A percentile compares a stretch with the other conserved stretches of the same genome.
Evolutionary conservation across 225 moss, liverwort and hornwort genomes (phyloP).

Genomic region (Sphagnum tenellum): DNA sequence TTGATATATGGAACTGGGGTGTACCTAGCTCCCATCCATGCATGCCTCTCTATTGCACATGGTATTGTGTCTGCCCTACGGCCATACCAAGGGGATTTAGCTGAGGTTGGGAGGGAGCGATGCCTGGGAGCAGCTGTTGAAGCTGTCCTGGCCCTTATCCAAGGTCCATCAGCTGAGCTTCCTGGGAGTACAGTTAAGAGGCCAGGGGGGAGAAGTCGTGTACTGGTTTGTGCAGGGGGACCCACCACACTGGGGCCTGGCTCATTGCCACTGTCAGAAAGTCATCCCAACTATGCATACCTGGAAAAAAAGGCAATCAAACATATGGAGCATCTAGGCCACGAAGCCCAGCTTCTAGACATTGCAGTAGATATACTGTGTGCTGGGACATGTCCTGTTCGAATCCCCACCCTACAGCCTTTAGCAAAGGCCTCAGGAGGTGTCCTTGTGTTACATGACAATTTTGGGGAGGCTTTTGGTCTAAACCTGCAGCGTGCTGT

Average conservation of each 20-base stretch:
- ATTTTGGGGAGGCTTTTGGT: conserved; percentile 89
- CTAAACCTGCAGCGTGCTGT: conserved; percentile 86
- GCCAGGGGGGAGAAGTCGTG: conserved; percentile 90
- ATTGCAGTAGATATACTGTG: conserved; percentile 82
- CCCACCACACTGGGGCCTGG: conserved; percentile 83
- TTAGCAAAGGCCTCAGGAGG: conserved; percentile 85
- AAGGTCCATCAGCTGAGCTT: conserved; percentile 87
- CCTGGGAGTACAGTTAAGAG: conserved; percentile 70
- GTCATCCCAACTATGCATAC: conserved; percentile 80
- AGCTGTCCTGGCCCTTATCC: conserved; percentile 76
- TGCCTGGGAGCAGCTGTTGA: conserved; percentile 86
- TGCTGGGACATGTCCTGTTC: conserved; percentile 96
- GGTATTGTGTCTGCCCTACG: conserved; percentile 79
- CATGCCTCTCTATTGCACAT: conserved; percentile 72
- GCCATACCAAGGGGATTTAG: conserved; percentile 65
- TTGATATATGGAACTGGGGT: conserved; percentile 98
- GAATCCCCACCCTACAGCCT: conserved; percentile 75
- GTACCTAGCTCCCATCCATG: conserved; percentile 93
- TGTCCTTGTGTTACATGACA: conserved; percentile 78
- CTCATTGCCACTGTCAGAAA: conserved; percentile 54
- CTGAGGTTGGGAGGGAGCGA: conserved; percentile 78
- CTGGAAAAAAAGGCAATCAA: conserved; percentile 82
- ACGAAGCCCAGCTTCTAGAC: conserved; percentile 75
- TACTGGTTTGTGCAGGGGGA: conserved; percentile 86
- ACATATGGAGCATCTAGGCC: conserved; percentile 85